phyloP scores from a whole-genome alignment of 2,329 filamentous ascomycete species.

The Apiospora sp. region DNA sequence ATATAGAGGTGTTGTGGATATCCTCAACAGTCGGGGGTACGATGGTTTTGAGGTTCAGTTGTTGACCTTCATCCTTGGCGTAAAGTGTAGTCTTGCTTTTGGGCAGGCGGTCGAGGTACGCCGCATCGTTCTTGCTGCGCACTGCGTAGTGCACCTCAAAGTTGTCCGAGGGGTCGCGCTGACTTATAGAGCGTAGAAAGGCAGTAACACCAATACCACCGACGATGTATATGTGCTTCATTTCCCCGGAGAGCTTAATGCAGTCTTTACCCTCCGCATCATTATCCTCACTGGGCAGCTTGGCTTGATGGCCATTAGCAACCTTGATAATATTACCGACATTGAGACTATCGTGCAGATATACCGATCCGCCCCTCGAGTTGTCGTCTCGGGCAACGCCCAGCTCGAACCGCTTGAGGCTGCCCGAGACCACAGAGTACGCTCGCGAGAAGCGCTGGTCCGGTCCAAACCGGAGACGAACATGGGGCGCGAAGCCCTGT shows the following conservation, averaged over 20 bases:
- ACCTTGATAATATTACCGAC: slow-evolving; percentile 60
- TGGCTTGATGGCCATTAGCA: slow-evolving; percentile 38
- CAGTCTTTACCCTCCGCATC: slow-evolving; percentile 19
- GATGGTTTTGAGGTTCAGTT: slow-evolving; percentile 48
- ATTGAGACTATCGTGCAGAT: slow-evolving; percentile 59
- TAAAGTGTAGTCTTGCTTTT: slow-evolving; percentile 36
- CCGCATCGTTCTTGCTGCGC: slow-evolving; percentile 39
- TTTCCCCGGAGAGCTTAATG: slow-evolving; percentile 17
- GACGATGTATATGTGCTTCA: slow-evolving; percentile 40
- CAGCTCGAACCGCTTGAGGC: slow-evolving; percentile 59
- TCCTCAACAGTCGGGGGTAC: slow-evolving; percentile 33
- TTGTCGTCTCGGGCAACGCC: slow-evolving; percentile 64
- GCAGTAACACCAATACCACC: slow-evolving; percentile 44
- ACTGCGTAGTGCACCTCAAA: slow-evolving; percentile 42
- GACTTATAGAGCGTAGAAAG: slow-evolving; percentile 38
- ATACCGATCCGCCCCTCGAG: slow-evolving; percentile 67
- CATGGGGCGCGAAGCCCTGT: slow-evolving; percentile 57
- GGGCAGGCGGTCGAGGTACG: slow-evolving; percentile 38
- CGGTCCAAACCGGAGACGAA: slow-evolving; percentile 63
- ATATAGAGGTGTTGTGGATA: slow-evolving; percentile 40
- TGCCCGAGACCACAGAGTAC: slow-evolving; percentile 67
- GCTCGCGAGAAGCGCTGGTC: slow-evolving; percentile 58
- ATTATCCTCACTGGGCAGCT: slow-evolving; percentile 11
- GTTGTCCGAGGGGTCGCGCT: slow-evolving; percentile 30
- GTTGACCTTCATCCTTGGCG: slow-evolving; percentile 37